phyloP scores from a whole-genome alignment of 1,284 basidiomycete genomes.

The Pseudozyma flocculosa region DNA sequence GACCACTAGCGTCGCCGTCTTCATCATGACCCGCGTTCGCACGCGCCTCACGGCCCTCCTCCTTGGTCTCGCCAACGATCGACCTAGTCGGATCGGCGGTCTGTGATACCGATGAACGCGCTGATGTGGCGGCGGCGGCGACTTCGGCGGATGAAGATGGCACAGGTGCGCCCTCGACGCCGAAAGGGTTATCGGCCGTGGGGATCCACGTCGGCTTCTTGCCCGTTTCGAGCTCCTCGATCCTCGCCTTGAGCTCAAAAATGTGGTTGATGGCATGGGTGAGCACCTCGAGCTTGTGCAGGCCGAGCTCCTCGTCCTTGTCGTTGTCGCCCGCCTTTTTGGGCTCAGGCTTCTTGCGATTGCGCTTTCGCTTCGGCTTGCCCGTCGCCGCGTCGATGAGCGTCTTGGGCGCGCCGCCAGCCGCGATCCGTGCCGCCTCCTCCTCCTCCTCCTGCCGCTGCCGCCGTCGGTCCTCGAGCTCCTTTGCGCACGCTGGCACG shows the following conservation, averaged over 20 bases:
- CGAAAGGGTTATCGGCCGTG: slow-evolving; percentile 33
- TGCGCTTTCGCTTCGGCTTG: slow-evolving; percentile 46
- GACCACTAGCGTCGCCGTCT: too few relatives aligned
- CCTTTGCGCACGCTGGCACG: slow-evolving; percentile 51
- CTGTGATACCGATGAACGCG: too few relatives aligned
- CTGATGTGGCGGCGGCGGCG: too few relatives aligned
- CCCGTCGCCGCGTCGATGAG: slow-evolving; percentile 37
- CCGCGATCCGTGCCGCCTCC: slow-evolving; percentile 29
- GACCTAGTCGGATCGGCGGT: not conserved
- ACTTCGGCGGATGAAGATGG: too few relatives aligned
- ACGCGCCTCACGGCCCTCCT: too few relatives aligned
- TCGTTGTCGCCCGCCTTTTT: slow-evolving; percentile 22
- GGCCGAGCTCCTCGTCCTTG: slow-evolving; percentile 45
- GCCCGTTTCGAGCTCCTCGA: slow-evolving; percentile 40
- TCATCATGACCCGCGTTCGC: too few relatives aligned
- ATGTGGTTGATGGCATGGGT: slow-evolving; percentile 54
- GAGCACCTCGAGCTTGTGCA: slow-evolving; percentile 51
- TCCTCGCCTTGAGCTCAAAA: slow-evolving; percentile 44
- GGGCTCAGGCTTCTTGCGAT: slow-evolving; percentile 31
- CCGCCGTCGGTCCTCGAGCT: slow-evolving; percentile 39
- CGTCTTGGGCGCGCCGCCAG: slow-evolving; percentile 28
- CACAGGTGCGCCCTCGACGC: too few relatives aligned
- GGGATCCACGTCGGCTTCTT: slow-evolving; percentile 13
- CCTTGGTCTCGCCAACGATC: too few relatives aligned
- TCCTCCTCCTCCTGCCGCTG: slow-evolving; percentile 41